phyloP scores from a whole-genome alignment of 306 rosid genomes.

The Ormosia emarginata region DNA sequence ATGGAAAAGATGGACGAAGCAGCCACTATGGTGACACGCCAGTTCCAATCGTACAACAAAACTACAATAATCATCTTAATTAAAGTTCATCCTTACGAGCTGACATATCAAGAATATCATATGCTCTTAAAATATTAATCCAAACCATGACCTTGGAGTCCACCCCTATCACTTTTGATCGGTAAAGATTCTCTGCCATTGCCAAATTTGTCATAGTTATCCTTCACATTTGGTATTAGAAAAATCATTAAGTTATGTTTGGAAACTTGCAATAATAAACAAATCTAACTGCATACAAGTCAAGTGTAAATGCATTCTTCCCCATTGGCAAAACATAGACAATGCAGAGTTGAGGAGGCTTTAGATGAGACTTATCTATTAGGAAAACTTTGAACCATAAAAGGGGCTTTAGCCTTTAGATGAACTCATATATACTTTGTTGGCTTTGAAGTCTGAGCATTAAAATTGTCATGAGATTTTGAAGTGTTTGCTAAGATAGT shows the following conservation, averaged over 20 bases:
- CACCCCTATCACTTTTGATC: slow-evolving; percentile 50
- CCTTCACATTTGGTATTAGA: slow-evolving; percentile 17
- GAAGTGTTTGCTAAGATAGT: neutral
- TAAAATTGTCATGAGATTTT: neutral
- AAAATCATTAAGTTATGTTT: neutral
- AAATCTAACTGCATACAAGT: neutral
- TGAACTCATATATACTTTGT: neutral
- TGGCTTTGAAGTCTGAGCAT: neutral
- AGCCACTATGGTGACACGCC: slow-evolving; percentile 4
- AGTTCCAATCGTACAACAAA: slow-evolving; percentile 30
- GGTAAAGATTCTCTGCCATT: slow-evolving; percentile 67
- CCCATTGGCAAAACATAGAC: neutral
- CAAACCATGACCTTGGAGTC: slow-evolving; percentile 40
- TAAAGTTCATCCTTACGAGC: slow-evolving; percentile 20
- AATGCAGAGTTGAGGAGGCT: neutral
- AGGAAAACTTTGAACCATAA: neutral
- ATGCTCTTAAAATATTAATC: slow-evolving; percentile 36
- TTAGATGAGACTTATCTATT: neutral
- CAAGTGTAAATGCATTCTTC: neutral
- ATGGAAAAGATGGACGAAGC: neutral
- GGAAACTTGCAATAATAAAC: slow-evolving; percentile 12
- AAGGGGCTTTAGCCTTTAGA: neutral
- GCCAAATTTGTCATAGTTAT: slow-evolving; percentile 37
- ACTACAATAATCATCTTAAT: slow-evolving; percentile 23
- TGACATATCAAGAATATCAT: slow-evolving; percentile 39